A percentile compares a stretch with the other conserved stretches of the same genome.
These are phyloP conservation scores for Penicillium subrubescens DNA, from an alignment of 495 filamentous ascomycete genomes.

Conservation along the genomic window DNA sequence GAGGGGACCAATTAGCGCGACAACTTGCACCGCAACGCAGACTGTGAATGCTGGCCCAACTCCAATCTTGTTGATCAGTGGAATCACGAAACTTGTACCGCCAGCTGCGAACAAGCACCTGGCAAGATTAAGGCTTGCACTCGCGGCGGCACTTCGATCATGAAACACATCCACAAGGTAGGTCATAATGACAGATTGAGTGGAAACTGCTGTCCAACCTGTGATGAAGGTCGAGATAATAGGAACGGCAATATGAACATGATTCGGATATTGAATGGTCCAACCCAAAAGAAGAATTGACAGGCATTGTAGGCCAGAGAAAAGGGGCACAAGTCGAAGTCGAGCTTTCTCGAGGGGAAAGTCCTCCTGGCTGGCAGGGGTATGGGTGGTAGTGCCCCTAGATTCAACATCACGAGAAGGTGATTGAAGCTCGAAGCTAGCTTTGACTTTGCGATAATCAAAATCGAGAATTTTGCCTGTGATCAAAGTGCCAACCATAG, in stretches of 20 bases:
- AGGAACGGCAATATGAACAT: slow-evolving; percentile 52
- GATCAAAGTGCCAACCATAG: slow-evolving; percentile 50
- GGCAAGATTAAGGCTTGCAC: slow-evolving; percentile 68
- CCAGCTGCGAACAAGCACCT: slow-evolving; percentile 67
- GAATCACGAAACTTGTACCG: slow-evolving; percentile 60
- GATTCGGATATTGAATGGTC: slow-evolving; percentile 49
- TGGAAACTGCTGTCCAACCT: slow-evolving; percentile 57
- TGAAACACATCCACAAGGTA: slow-evolving; percentile 65
- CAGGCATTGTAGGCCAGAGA: slow-evolving; percentile 42
- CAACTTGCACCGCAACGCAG: slow-evolving; percentile 39
- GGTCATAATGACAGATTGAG: slow-evolving; percentile 39
- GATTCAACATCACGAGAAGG: background rate
- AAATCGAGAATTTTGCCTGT: slow-evolving; percentile 37
- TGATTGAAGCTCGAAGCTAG: slow-evolving; percentile 10
- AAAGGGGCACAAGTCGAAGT: slow-evolving; percentile 43
- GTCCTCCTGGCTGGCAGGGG: slow-evolving; percentile 4
- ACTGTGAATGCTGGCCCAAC: slow-evolving; percentile 43
- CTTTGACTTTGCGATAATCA: slow-evolving; percentile 21
- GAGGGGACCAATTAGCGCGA: slow-evolving; percentile 38
- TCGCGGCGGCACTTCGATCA: slow-evolving; percentile 59
- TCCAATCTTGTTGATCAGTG: slow-evolving; percentile 63
- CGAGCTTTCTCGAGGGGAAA: slow-evolving; percentile 55
- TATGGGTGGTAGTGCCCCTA: background rate
- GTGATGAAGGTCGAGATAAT: slow-evolving; percentile 60
- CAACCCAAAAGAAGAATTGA: slow-evolving; percentile 59